phyloP scores from a whole-genome alignment of 345 rosid species.

The Sisymbrium irio region DNA sequence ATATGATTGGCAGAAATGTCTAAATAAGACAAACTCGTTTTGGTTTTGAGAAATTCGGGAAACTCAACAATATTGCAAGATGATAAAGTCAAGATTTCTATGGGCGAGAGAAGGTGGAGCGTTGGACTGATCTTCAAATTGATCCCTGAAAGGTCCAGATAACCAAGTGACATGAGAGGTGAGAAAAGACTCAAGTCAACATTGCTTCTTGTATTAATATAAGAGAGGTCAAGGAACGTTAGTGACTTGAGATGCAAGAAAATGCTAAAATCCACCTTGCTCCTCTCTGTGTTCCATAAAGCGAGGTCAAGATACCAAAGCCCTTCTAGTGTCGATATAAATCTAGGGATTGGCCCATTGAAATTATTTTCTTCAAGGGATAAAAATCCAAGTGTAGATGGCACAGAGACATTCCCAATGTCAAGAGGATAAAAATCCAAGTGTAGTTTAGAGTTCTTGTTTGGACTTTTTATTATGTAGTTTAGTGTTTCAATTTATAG shows the following conservation, averaged over 20 bases:
- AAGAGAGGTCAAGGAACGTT: neutral
- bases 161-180: neutral
- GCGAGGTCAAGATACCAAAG: neutral
- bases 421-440: too few relatives aligned
- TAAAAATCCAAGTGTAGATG: neutral
- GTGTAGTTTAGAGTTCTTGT: too few relatives aligned
- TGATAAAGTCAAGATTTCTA: neutral
- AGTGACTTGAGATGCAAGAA: conserved; percentile 16
- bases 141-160: conserved; percentile 3
- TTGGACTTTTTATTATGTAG: too few relatives aligned
- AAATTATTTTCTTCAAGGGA: conserved; percentile 29
- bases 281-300: neutral
- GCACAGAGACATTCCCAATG: conserved; percentile 3
- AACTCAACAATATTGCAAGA: conserved; percentile 12
- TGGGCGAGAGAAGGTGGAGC: neutral
- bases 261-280: conserved; percentile 10
- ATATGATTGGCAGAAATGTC: conserved; percentile 27
- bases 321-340: neutral
- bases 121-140: neutral
- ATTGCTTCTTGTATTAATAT: conserved; percentile 26
- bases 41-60: conserved; percentile 20
- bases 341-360: conserved; percentile 22
- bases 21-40: neutral
- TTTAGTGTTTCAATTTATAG: too few relatives aligned
- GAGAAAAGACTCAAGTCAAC: neutral